phyloP scores from a whole-genome alignment of 768 basidiomycete species.

The Dentipellis sp. region DNA sequence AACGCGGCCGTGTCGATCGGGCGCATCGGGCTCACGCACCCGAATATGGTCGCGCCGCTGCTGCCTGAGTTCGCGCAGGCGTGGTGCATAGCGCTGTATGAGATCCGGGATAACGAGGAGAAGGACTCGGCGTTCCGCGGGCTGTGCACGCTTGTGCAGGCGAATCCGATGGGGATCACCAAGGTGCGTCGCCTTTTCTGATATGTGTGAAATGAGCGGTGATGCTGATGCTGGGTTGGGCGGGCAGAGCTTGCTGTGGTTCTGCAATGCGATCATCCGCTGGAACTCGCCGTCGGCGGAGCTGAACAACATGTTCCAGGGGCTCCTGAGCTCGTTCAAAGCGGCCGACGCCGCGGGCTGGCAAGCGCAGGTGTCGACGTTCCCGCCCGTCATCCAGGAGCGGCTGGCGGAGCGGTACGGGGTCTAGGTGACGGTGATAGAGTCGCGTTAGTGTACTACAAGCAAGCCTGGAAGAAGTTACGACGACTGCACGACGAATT shows the following conservation, averaged over 20 bases:
- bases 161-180: conserved; percentile 87
- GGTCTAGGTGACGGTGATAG: conserved; percentile 27
- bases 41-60: conserved; percentile 79
- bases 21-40: conserved; percentile 90
- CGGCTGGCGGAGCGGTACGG: conserved; percentile 81
- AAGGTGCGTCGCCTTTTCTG: conserved; percentile 48
- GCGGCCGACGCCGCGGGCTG: conserved; percentile 79
- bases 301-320: conserved; percentile 90
- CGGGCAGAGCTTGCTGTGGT: conserved; percentile 82
- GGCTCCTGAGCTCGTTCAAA: conserved; percentile 85
- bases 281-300: conserved; percentile 92
- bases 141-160: conserved; percentile 90
- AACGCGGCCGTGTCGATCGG: conserved; percentile 99
- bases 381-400: conserved; percentile 86
- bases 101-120: conserved; percentile 99
- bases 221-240: conserved; percentile 21
- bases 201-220: background rate
- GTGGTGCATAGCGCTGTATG: conserved; percentile 96
- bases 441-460: background rate
- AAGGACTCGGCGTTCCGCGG: conserved; percentile 99
- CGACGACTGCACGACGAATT: conserved; percentile 8
- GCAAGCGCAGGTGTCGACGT: conserved; percentile 71
- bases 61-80: conserved; percentile 85
- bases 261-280: conserved; percentile 95
- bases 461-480: conserved; percentile 2